Evolutionary conservation across 2,329 filamentous ascomycete genomes (phyloP).

Genomic region (Lojkania enalia): DNA sequence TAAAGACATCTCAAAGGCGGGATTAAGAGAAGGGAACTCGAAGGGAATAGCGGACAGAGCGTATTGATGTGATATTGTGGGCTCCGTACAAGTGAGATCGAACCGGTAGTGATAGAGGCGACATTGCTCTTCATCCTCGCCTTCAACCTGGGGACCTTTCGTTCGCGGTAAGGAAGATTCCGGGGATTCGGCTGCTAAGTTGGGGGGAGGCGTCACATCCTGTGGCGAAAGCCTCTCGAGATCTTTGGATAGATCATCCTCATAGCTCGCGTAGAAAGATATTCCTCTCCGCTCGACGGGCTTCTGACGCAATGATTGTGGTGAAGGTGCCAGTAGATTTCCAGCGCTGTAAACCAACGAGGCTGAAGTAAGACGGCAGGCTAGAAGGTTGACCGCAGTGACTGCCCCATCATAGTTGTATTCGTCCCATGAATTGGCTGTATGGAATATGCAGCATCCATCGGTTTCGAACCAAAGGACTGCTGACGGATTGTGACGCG

Average conservation of each 20-base stretch:
- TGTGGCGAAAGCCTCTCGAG: slow-evolving; percentile 30
- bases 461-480: slow-evolving; percentile 70
- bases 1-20: slow-evolving; percentile 58
- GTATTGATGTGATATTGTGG: slow-evolving; percentile 63
- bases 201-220: slow-evolving; percentile 29
- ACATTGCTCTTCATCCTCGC: slow-evolving; percentile 65
- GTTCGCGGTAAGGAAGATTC: background rate
- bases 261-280: slow-evolving; percentile 53
- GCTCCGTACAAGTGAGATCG: slow-evolving; percentile 43
- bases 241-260: slow-evolving; percentile 30
- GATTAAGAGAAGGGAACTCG: slow-evolving; percentile 66
- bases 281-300: slow-evolving; percentile 35
- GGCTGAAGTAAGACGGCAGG: slow-evolving; percentile 68
- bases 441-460: slow-evolving; percentile 72
- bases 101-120: slow-evolving; percentile 72
- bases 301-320: slow-evolving; percentile 22
- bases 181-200: background rate
- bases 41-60: slow-evolving; percentile 67
- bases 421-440: slow-evolving; percentile 71
- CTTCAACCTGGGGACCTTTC: slow-evolving; percentile 24
- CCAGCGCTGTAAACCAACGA: slow-evolving; percentile 67
- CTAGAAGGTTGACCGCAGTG: slow-evolving; percentile 63
- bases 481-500: slow-evolving; percentile 59
- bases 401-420: slow-evolving; percentile 35
- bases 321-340: slow-evolving; percentile 62